These are phyloP conservation scores for Metrosideros polymorpha DNA, from an alignment of 441 rosid genomes.

Conservation along the genomic window DNA sequence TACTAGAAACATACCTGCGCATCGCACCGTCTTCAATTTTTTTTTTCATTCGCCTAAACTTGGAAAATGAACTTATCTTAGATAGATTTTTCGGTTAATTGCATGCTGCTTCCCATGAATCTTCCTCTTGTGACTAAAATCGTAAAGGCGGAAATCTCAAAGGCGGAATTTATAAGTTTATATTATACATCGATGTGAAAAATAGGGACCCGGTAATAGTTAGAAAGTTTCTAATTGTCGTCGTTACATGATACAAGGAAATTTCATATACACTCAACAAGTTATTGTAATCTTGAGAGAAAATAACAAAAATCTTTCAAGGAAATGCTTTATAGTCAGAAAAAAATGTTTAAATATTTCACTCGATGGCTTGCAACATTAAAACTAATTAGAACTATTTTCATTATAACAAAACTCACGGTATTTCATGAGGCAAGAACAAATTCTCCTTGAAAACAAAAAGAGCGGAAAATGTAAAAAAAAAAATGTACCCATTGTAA, in stretches of 20 bases:
- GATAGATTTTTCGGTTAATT: background rate
- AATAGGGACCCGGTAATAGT: background rate
- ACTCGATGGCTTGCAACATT: background rate
- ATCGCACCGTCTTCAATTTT: background rate
- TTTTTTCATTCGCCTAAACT: background rate
- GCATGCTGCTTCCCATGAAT: background rate
- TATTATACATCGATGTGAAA: background rate
- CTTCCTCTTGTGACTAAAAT: background rate
- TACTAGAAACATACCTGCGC: background rate
- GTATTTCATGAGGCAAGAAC: background rate
- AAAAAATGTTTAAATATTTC: background rate
- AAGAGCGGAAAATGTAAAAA: background rate
- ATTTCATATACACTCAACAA: background rate
- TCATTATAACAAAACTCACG: background rate
- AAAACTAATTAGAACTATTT: background rate
- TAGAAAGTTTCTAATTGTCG: background rate
- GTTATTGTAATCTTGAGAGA: background rate
- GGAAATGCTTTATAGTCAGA: background rate
- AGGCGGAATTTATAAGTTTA: too few relatives aligned
- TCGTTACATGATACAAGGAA: background rate
- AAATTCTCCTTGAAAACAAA: background rate
- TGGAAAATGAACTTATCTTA: background rate
- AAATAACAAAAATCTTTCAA: background rate
- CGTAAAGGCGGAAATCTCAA: fast-evolving
- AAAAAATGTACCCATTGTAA: background rate